Conservation (phyloP, 768 basidiomycete genomes). For the Lactarius pseudohatsudake region DNA sequence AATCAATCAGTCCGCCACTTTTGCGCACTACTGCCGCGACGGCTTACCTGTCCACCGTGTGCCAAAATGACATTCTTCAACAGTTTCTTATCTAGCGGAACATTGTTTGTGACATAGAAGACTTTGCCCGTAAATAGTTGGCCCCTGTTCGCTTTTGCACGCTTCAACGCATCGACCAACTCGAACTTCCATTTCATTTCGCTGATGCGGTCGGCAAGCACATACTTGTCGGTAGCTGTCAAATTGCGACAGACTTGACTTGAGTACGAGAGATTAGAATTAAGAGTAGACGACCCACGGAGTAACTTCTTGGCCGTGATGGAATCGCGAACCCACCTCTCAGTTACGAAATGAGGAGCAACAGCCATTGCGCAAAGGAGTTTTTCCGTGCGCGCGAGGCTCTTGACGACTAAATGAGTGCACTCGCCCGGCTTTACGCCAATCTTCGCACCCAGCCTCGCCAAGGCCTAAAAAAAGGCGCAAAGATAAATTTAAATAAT, state of each 20-base stretch:
- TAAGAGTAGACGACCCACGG: constrained; percentile 46
- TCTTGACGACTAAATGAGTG: constrained; percentile 74
- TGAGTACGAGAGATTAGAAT: not conserved
- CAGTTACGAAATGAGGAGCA: constrained; percentile 60
- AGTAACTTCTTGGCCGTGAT: constrained; percentile 56
- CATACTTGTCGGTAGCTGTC: constrained; percentile 62
- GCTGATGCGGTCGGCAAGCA: constrained; percentile 56
- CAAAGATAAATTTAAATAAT: not conserved
- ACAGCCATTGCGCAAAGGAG: constrained; percentile 74
- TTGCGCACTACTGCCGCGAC: not conserved
- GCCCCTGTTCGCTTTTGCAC: constrained; percentile 53
- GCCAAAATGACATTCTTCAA: constrained; percentile 68
- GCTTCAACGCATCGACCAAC: constrained; percentile 56
- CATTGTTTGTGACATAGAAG: constrained; percentile 75
- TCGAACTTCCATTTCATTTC: constrained; percentile 70
- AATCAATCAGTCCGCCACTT: constrained; percentile 1
- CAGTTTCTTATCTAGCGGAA: constrained; percentile 56
- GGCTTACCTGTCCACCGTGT: constrained; percentile 65
- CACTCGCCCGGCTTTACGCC: constrained; percentile 63
- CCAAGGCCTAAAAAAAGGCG: constrained; percentile 47
- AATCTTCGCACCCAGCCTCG: constrained; percentile 64
- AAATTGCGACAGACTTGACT: not conserved
- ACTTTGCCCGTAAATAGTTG: constrained; percentile 61
- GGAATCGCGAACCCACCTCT: constrained; percentile 67
- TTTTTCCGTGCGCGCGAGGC: constrained; percentile 82